Conservation (phyloP, 176 grass and related monocot species). For the Puya raimondii region DNA sequence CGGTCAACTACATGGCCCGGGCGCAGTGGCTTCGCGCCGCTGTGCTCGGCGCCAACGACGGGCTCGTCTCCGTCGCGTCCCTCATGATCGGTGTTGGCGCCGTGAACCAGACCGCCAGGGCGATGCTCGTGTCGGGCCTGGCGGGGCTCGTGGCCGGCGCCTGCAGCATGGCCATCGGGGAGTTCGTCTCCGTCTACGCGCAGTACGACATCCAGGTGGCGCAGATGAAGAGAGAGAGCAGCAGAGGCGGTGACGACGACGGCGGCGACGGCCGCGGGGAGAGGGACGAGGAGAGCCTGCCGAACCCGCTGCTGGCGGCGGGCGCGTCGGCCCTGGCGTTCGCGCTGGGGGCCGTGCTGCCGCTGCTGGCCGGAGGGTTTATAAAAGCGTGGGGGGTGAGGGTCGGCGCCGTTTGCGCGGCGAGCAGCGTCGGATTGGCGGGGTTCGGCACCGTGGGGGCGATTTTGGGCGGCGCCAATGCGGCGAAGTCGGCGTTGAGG, state of each 20-base stretch:
- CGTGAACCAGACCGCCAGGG: constrained; percentile 26
- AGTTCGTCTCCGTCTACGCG: constrained; percentile 86
- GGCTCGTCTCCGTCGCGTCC: constrained; percentile 84
- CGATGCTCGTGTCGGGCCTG: constrained; percentile 71
- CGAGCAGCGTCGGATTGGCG: constrained; percentile 44
- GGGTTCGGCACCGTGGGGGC: constrained; percentile 56
- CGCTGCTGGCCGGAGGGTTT: constrained; percentile 59
- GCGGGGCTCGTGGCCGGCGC: constrained; percentile 82
- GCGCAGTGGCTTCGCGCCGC: constrained; percentile 92
- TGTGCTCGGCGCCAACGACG: constrained; percentile 90
- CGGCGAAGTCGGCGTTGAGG: constrained; percentile 34
- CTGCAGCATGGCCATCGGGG: constrained; percentile 98
- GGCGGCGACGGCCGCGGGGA: neutral
- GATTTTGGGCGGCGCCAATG: constrained; percentile 46
- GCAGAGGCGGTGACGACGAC: neutral
- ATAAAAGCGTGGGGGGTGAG: constrained; percentile 20
- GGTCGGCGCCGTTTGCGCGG: constrained; percentile 41
- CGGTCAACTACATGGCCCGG: constrained; percentile 63
- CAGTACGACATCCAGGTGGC: constrained; percentile 83
- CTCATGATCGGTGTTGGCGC: constrained; percentile 88
- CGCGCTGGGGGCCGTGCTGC: constrained; percentile 51
- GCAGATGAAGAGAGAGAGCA: constrained; percentile 21
- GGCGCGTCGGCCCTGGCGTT: constrained; percentile 74
- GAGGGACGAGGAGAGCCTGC: constrained; percentile 23
- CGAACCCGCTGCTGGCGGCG: constrained; percentile 61